Evolutionary conservation across 2,329 filamentous ascomycete species (phyloP).

Genomic region (Tolypocladium endophyticum): DNA sequence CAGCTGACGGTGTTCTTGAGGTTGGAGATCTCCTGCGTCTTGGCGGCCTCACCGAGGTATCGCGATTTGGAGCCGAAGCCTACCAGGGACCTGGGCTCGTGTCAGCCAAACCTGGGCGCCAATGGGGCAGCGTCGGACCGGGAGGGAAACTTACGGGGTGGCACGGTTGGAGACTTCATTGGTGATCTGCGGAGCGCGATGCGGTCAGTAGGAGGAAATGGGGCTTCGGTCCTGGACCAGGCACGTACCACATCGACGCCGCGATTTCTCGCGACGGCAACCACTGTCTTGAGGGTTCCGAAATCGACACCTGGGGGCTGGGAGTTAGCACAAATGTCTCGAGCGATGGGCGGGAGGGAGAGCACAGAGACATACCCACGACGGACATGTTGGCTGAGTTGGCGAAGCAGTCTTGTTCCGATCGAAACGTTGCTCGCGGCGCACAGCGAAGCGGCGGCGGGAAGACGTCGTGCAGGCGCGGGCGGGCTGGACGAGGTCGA

Average conservation of each 20-base stretch:
- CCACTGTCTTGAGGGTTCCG: slow-evolving; percentile 91
- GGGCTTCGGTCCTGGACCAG: too few species aligned
- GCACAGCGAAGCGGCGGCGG: background rate
- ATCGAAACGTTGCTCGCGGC: background rate
- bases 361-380: slow-evolving; percentile 32
- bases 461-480: background rate
- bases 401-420: background rate
- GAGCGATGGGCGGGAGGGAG: background rate
- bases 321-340: slow-evolving; percentile 6
- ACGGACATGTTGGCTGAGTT: slow-evolving; percentile 39
- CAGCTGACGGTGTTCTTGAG: slow-evolving; percentile 96
- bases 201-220: background rate
- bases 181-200: slow-evolving; percentile 55
- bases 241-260: slow-evolving; percentile 94
- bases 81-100: slow-evolving; percentile 62
- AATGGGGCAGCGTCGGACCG: background rate
- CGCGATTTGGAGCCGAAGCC: slow-evolving; percentile 90
- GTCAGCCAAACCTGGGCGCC: background rate
- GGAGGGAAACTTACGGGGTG: slow-evolving; percentile 67
- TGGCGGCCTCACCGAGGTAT: slow-evolving; percentile 89
- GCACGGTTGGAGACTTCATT: slow-evolving; percentile 99
- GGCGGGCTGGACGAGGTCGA: background rate
- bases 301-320: slow-evolving; percentile 71
- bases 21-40: slow-evolving; percentile 99
- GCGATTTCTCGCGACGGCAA: slow-evolving; percentile 95